These are phyloP conservation scores for Venustampulla echinocandica DNA, from an alignment of 495 filamentous ascomycete genomes.

Conservation along the genomic window DNA sequence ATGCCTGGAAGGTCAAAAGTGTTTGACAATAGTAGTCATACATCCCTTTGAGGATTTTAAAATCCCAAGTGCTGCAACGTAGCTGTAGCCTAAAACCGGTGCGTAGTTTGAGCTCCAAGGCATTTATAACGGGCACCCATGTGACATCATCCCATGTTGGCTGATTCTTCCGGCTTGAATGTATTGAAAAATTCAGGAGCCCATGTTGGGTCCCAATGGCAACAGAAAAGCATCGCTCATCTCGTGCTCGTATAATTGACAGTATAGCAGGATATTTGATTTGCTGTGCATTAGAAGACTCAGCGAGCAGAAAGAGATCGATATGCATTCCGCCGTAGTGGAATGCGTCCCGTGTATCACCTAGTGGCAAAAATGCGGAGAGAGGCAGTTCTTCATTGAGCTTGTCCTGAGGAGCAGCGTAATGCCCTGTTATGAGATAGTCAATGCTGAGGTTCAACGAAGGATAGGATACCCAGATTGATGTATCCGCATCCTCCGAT, in stretches of 20 bases:
- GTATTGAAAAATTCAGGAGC: conserved; percentile 61
- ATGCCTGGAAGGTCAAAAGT: conserved; percentile 53
- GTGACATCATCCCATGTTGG: conserved; percentile 67
- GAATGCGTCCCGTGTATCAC: conserved; percentile 58
- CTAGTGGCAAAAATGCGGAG: conserved; percentile 58
- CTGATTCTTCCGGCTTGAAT: conserved; percentile 51
- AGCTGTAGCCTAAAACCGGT: conserved; percentile 58
- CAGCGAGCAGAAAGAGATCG: conserved; percentile 56
- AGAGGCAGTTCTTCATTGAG: conserved; percentile 33
- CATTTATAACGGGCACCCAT: conserved; percentile 55
- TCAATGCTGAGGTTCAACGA: background rate
- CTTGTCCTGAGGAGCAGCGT: conserved; percentile 19
- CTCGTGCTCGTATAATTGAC: conserved; percentile 58
- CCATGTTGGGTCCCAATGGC: conserved; percentile 67
- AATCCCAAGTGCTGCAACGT: conserved; percentile 60
- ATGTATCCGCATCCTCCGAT: conserved; percentile 59
- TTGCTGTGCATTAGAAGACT: conserved; percentile 48
- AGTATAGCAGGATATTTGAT: conserved; percentile 61
- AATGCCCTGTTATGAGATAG: background rate
- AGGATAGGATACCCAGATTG: conserved; percentile 58
- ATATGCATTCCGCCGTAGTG: conserved; percentile 66
- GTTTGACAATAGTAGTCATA: conserved; percentile 69
- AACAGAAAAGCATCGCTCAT: conserved; percentile 55
- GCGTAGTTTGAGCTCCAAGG: conserved; percentile 55
- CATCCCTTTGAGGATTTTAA: conserved; percentile 66